phyloP scores from a whole-genome alignment of 1,139 yeast genomes.

The Candida freyschussii region DNA sequence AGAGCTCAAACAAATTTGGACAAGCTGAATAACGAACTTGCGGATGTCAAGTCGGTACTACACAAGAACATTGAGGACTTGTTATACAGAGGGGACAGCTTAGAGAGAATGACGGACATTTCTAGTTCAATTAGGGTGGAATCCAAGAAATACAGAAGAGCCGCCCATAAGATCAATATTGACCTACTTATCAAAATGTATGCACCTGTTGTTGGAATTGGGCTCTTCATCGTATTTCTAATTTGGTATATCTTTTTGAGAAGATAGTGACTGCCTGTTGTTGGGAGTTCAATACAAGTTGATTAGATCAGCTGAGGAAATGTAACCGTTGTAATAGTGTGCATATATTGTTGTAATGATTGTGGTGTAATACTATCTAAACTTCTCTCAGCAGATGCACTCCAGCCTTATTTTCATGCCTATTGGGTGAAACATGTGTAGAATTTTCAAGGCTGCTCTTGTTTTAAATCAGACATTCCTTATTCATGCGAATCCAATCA shows the following conservation, averaged over 20 bases:
- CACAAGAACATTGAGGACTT: conserved; percentile 94
- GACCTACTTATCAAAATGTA: conserved; percentile 87
- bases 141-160: conserved; percentile 80
- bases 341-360: too few species aligned
- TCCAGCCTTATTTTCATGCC: too few species aligned
- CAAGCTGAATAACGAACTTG: conserved; percentile 77
- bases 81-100: conserved; percentile 88
- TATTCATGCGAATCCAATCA: too few species aligned
- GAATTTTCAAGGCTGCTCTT: too few species aligned
- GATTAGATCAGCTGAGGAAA: too few species aligned
- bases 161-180: conserved; percentile 86
- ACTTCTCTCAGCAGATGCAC: too few species aligned
- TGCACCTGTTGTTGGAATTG: conserved; percentile 75
- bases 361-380: too few species aligned
- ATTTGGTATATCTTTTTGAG: conserved; percentile 77
- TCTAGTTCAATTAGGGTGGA: conserved; percentile 77
- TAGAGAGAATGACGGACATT: conserved; percentile 88
- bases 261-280: conserved; percentile 5
- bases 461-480: too few species aligned
- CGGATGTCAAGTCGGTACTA: conserved; percentile 93
- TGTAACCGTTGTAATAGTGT: too few species aligned
- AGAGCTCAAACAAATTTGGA: conserved; percentile 88
- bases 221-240: conserved; percentile 68
- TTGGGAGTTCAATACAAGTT: too few species aligned
- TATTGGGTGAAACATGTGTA: too few species aligned